phyloP scores from a whole-genome alignment of 805 yeast genomes.

The Hyphopichia homilentoma region DNA sequence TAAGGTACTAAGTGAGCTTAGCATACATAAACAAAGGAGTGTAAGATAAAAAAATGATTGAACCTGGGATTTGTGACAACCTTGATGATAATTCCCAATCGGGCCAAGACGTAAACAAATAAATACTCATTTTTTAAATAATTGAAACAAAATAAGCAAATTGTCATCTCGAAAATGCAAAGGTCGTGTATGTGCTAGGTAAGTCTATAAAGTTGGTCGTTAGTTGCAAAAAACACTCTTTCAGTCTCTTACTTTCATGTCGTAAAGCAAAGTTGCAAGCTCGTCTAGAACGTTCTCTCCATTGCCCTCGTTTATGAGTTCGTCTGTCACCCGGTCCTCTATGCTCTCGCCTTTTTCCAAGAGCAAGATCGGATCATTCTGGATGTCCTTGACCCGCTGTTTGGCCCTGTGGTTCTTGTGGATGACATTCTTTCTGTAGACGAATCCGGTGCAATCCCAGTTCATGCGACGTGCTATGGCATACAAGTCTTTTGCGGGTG shows the following conservation, averaged over 20 bases:
- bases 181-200: too few relatives aligned
- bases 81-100: background rate
- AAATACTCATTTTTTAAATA: too few relatives aligned
- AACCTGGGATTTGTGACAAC: too few relatives aligned
- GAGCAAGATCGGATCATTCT: conserved; percentile 13
- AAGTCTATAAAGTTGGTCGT: too few relatives aligned
- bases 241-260: too few relatives aligned
- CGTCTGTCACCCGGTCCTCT: conserved; percentile 5
- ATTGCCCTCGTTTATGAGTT: conserved; percentile 1
- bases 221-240: too few relatives aligned
- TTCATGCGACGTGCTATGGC: conserved; percentile 30
- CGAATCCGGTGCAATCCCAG: conserved; percentile 34
- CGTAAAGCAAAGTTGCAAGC: background rate
- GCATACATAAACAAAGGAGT: too few relatives aligned
- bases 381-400: conserved; percentile 14
- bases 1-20: too few relatives aligned
- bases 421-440: conserved; percentile 21
- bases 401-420: conserved; percentile 18
- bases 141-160: too few relatives aligned
- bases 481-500: conserved; percentile 24
- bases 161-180: too few relatives aligned
- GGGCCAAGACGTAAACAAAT: background rate
- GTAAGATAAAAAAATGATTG: too few relatives aligned
- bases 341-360: conserved; percentile 7
- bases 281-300: conserved; percentile 1